These are phyloP conservation scores for Nicotiana tomentosiformis DNA, from an alignment of 257 asterid genomes.

Conservation along the genomic window DNA sequence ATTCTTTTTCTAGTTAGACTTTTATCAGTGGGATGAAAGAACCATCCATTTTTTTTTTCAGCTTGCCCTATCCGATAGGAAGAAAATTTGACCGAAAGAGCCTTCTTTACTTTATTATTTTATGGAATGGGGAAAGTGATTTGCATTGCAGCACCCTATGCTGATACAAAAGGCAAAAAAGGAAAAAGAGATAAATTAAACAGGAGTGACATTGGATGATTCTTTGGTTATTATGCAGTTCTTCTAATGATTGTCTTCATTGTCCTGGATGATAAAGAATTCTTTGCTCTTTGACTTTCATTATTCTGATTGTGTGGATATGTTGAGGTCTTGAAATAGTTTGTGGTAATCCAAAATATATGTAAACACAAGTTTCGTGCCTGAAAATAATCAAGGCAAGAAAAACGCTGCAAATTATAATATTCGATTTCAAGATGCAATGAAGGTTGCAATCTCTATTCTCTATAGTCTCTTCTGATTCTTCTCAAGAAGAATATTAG, in stretches of 20 bases:
- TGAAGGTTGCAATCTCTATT: not conserved
- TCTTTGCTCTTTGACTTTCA: not conserved
- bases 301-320: not conserved
- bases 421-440: no score
- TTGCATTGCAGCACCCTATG: not conserved
- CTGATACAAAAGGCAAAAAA: not conserved
- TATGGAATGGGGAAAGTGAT: not conserved
- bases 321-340: not conserved
- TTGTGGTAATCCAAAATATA: not conserved
- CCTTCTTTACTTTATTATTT: no score
- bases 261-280: constrained; percentile 1
- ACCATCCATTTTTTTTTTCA: not conserved
- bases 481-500: no score
- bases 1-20: not conserved
- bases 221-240: not conserved
- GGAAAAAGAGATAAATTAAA: not conserved
- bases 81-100: not conserved
- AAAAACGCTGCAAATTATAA: not conserved
- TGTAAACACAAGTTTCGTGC: no score
- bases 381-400: no score
- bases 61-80: not conserved
- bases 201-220: not conserved
- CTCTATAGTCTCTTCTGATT: not conserved
- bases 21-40: not conserved
- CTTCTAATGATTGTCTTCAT: not conserved